phyloP scores from a whole-genome alignment of 164 flowering plant genomes.

The Nymphaea colorata region DNA sequence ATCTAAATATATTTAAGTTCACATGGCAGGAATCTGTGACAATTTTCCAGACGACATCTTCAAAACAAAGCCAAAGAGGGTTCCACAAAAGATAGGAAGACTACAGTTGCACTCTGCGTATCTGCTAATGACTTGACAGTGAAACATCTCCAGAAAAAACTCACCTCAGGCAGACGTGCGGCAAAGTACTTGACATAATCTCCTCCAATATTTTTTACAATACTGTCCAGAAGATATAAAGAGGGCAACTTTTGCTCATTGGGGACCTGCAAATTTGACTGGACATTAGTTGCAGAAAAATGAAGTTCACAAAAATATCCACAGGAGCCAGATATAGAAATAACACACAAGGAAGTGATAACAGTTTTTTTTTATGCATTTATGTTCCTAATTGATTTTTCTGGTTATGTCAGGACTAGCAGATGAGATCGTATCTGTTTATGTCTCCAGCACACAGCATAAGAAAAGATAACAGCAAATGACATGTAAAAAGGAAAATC shows the following conservation, averaged over 20 bases:
- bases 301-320: no score
- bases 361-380: no score
- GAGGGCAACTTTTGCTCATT: slow-evolving; percentile 93
- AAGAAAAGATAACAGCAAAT: no score
- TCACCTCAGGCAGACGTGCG: slow-evolving; percentile 81
- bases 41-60: background rate
- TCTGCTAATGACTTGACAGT: background rate
- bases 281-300: background rate
- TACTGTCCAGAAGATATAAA: slow-evolving; percentile 94
- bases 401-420: no score
- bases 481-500: no score
- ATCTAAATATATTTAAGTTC: background rate
- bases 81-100: no score
- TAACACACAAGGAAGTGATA: no score
- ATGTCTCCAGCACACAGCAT: no score
- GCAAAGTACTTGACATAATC: slow-evolving; percentile 90
- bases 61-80: no score
- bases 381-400: no score
- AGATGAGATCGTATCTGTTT: no score
- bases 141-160: slow-evolving; percentile 12
- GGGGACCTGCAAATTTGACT: slow-evolving; percentile 63
- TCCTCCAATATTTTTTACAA: slow-evolving; percentile 93
- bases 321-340: no score
- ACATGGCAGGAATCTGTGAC: background rate
- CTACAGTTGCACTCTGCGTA: background rate